Evolutionary conservation across 495 filamentous ascomycete species (phyloP).

Genomic region (Aspergillus affinis): DNA sequence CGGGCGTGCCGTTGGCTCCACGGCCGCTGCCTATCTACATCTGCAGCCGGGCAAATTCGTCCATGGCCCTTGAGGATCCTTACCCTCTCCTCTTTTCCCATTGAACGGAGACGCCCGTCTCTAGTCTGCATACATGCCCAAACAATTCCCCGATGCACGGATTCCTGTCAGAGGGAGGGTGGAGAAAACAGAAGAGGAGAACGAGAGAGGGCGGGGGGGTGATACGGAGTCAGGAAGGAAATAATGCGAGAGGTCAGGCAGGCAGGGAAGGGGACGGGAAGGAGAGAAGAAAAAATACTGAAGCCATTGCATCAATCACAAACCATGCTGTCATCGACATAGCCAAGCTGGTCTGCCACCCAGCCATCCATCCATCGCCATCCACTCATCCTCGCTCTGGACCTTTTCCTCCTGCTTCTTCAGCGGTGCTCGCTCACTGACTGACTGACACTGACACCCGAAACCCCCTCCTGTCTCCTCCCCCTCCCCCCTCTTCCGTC

Average conservation of each 20-base stretch:
- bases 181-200: neutral
- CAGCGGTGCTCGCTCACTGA: neutral
- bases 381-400: neutral
- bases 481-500: neutral
- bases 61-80: conserved; percentile 10
- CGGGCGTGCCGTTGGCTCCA: conserved; percentile 25
- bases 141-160: conserved; percentile 7
- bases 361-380: neutral
- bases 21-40: conserved; percentile 19
- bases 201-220: neutral
- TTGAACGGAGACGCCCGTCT: conserved; percentile 5
- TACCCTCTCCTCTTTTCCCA: conserved; percentile 10
- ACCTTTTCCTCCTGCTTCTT: neutral
- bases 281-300: too few species aligned
- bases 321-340: neutral
- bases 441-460: neutral
- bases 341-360: neutral
- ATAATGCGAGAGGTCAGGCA: too few species aligned
- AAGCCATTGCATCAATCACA: neutral
- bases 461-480: too few species aligned
- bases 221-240: too few species aligned
- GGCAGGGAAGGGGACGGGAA: too few species aligned
- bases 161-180: conserved; percentile 7
- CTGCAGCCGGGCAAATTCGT: conserved; percentile 23
- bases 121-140: conserved; percentile 31